Base-by-base conservation (phyloP, 2,329 filamentous ascomycete species). In the Gaeumannomyces tritici region DNA sequence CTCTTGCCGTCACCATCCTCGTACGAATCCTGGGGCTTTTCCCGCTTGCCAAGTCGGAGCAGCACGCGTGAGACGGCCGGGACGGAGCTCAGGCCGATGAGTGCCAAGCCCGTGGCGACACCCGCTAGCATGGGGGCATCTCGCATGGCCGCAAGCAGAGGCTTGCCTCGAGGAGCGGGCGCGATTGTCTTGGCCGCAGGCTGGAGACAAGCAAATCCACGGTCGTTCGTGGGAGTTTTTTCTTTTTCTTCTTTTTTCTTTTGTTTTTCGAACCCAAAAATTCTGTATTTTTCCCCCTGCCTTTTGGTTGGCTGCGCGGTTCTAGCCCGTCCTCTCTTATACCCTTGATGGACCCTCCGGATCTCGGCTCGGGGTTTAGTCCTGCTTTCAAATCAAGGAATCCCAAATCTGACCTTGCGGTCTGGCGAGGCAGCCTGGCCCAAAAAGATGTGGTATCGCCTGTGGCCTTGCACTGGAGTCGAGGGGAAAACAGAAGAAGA, bases 1-100 rank as follows among this genome's bases (percentile, higher is more conserved):
- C 87, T 88, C 65, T 81, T 79, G 59, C 89, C 89, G 73, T 93
- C 89, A 65, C 80, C 75, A 69, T 93, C 89, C 67, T 86, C 77
- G 69, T 92, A 92, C 15, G 61, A 29, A 12, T 80, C 75, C 63
- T 74, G 74, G 62, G 66, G 71, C 31, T 65, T 69, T 63, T 72
- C 68, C 56, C 68, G 67, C 59, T 62, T 70, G 64, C 59, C 66
- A 54, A 72, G 67, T 68, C 64, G 70, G 58, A 57, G 59, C 54
- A 69, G 67, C 63, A 72, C 67, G 66, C 67, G 66, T 55, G 69
- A 66, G 15, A 69, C 59, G 11, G 73, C 68, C 2, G 73, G 73
- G 15, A 69, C 55, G 27, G 73, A 70, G 63, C 67, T 67, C 26
- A 74, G 65, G 31, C 67, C 68, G 59, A 74, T 66, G 59, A 70